Evolutionary conservation across 2,329 filamentous ascomycete genomes (phyloP).

Genomic region (Diaporthe sp.): DNA sequence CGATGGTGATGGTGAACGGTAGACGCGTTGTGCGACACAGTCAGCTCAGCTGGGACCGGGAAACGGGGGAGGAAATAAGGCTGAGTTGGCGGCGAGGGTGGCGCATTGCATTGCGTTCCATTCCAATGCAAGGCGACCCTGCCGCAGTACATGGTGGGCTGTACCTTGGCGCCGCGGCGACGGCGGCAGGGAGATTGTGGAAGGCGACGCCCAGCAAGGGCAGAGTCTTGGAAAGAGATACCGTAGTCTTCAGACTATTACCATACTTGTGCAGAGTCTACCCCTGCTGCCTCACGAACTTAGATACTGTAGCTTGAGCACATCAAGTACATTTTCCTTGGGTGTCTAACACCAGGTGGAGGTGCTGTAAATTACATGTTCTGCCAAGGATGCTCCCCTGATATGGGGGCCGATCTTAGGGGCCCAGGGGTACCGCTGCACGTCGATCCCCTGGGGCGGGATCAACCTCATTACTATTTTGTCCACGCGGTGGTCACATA

Average conservation of each 20-base stretch:
- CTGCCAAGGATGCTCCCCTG: slow-evolving; percentile 22
- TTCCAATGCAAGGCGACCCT: slow-evolving; percentile 7
- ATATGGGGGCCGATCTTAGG: slow-evolving; percentile 17
- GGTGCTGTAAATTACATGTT: slow-evolving; percentile 29
- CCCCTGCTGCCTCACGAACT: background rate
- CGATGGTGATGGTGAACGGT: background rate
- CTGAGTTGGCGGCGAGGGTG: slow-evolving; percentile 31
- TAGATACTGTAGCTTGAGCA: background rate
- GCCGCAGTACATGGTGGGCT: slow-evolving; percentile 1
- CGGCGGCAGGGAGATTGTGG: slow-evolving; percentile 13
- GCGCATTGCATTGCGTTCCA: slow-evolving; percentile 28
- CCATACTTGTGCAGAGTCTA: background rate
- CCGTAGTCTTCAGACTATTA: background rate
- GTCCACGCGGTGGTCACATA: background rate
- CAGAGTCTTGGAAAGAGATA: background rate
- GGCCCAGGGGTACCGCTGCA: slow-evolving; percentile 9
- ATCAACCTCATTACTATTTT: background rate
- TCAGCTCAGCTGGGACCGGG: slow-evolving; percentile 9
- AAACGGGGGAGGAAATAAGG: slow-evolving; percentile 15
- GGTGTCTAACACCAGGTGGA: slow-evolving; percentile 1
- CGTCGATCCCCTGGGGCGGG: background rate
- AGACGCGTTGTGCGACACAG: slow-evolving; percentile 3
- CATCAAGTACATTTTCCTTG: background rate
- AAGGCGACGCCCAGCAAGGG: slow-evolving; percentile 8
- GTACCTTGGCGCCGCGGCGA: background rate